Base-by-base conservation (phyloP, 2,329 filamentous ascomycete genomes). In the Fusarium duplospermum region DNA sequence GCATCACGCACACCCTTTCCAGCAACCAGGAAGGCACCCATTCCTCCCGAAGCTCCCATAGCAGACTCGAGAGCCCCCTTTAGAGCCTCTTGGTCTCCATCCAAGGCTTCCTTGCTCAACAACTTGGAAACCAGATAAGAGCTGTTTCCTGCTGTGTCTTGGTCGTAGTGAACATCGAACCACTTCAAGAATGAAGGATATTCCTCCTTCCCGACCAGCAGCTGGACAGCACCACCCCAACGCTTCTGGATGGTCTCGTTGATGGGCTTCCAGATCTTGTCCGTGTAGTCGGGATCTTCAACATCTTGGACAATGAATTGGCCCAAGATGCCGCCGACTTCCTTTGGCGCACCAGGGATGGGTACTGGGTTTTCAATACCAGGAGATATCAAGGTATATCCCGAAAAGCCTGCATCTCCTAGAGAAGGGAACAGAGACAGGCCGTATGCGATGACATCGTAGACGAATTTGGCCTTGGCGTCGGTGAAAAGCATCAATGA, bases 331-430 rank as follows among this genome's bases (percentile, higher is more conserved):
- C 86, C 83, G 2, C 82, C 80, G 4, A 84, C 65, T 14, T 81
- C 79, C 22, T 80, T 72, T 0, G 80, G 80, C 1, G 75, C 60
- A 3, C 79, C 80, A 0, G 80, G 81, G 9, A 84, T 79, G 0
- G 85, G 85, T 3, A 71, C 74, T 64, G 59, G 78, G 35, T 85
- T 86, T 0, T 81, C 80, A 0, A 82, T 80, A 18, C 70, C 62
- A 1, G 63, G 64, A 1, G 81, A 80, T 29, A 90, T 79, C 27
- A 77, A 77, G 33, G 85, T 84, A 74, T 88, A 89, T 2, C 86
- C 86, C 14, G 87, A 87, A 8, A 90, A 82, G 6, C 89, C 89
- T 0, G 84, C 83, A 22, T 87, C 86, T 10, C 84, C 84, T 0
- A 91, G 81, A 0, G 80, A 74, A 0, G 89, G 87, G 8, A 88